Conservation (phyloP, 768 basidiomycete genomes). For the Tricholoma hemisulphureum region DNA sequence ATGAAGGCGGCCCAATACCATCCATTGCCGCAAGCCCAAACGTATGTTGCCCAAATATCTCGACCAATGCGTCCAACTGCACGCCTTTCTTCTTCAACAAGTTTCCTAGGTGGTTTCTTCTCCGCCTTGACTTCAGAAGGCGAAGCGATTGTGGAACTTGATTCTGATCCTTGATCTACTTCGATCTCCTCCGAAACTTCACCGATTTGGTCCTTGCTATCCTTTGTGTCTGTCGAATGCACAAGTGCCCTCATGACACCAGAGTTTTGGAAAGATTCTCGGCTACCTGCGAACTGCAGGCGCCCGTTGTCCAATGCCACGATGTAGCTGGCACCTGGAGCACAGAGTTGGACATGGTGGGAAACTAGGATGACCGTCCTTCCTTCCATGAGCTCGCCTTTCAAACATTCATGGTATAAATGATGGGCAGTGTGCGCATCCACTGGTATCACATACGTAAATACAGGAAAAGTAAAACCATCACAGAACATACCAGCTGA, state of each 20-base stretch:
- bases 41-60: constrained; percentile 64
- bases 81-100: constrained; percentile 82
- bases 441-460: constrained; percentile 42
- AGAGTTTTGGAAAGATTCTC: constrained; percentile 64
- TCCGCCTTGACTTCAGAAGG: constrained; percentile 31
- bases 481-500: constrained; percentile 43
- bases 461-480: not conserved
- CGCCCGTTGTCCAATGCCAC: constrained; percentile 82
- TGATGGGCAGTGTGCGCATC: constrained; percentile 94
- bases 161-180: constrained; percentile 19
- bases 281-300: constrained; percentile 70
- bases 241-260: constrained; percentile 64
- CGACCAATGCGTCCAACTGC: constrained; percentile 67
- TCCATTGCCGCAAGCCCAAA: constrained; percentile 48
- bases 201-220: constrained; percentile 35
- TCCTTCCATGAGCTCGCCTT: constrained; percentile 75
- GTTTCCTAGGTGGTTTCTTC: constrained; percentile 70
- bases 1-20: constrained; percentile 59
- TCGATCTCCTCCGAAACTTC: constrained; percentile 30
- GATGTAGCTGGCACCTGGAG: constrained; percentile 75
- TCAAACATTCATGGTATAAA: constrained; percentile 79
- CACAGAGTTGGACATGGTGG: constrained; percentile 89
- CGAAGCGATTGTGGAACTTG: constrained; percentile 32
- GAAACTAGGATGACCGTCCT: constrained; percentile 92
- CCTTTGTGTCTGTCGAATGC: constrained; percentile 43